Evolutionary conservation across 106 monocot species (phyloP).

Genomic region (Dioscorea zingiberensis): DNA sequence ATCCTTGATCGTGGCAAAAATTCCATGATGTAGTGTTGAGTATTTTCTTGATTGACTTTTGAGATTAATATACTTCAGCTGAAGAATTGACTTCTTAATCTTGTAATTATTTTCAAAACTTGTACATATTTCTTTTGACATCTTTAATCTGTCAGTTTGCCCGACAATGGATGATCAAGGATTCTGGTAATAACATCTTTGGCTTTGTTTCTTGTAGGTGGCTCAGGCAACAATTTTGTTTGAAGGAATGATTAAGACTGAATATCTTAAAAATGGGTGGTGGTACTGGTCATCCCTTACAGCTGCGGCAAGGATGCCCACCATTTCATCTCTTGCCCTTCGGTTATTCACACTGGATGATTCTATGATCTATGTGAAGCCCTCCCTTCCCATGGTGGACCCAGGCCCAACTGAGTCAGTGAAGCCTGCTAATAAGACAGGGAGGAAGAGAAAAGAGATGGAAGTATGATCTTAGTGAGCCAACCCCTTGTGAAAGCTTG

Average conservation of each 20-base stretch:
- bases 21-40: too few relatives aligned
- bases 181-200: neutral
- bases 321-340: conserved; percentile 74
- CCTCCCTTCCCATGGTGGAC: conserved; percentile 16
- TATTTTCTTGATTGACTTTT: too few relatives aligned
- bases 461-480: conserved; percentile 33
- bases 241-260: conserved; percentile 78
- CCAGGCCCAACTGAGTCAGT: conserved; percentile 25
- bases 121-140: too few relatives aligned
- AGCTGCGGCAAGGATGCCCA: conserved; percentile 67
- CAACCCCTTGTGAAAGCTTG: too few relatives aligned
- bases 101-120: too few relatives aligned
- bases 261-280: conserved; percentile 69
- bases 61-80: too few relatives aligned
- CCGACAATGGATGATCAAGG: neutral
- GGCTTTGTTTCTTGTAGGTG: conserved; percentile 40
- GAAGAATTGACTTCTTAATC: too few relatives aligned
- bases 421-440: conserved; percentile 26
- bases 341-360: conserved; percentile 77
- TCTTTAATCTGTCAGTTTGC: neutral
- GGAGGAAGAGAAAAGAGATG: conserved; percentile 65
- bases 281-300: conserved; percentile 95
- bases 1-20: too few relatives aligned
- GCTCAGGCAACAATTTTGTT: conserved; percentile 73
- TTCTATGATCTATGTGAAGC: conserved; percentile 65